Base-by-base conservation (phyloP, 2,329 filamentous ascomycete genomes). In the Septoria petroselini region DNA sequence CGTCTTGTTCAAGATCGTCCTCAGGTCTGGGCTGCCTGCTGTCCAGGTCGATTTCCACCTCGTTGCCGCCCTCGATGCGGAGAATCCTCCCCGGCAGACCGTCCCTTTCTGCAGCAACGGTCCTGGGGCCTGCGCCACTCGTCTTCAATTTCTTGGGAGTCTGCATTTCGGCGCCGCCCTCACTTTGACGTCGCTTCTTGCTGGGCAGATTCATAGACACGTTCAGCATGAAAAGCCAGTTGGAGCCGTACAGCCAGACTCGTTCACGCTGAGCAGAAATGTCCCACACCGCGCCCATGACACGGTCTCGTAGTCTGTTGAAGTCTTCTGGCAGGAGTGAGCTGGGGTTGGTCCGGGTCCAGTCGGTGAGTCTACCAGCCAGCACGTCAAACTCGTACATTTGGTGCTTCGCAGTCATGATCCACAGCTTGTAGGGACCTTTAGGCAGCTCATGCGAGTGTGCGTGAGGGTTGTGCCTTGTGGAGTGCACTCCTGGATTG, bases 221-320 rank as follows among this genome's bases (percentile, higher is more conserved):
- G 67, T 97, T 90, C 53, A 98, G 81, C 91, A 97, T 97, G 72
- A 88, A 90, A 18, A 98, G 70, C 78, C 90, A 97, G 1, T 81
- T 84, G 33, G 82, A 80, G 5, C 91, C 91, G 63, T 95, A 96
- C 15, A 97, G 72, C 89, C 91, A 97, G 6, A 91, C 71, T 11
- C 91, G 80, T 39, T 82, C 74, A n/a, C 72, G 71, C 6, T 59
- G 58, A 21, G 67, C 64, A 8, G 41, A 60, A 1, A 85, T 75
- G 64, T 94, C 86, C 91, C 91, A 97, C 31, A 95, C 69, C 19
- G 84, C 83, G 3, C 90, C 91, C 74, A 91, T 91, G 46, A 86
- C 86, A 34, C 88, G 77, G 66, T 95, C 90, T 52, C 85, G 81
- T 18, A 90, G 79, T 57, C 83, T 80, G 48, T 78, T 81, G 67